A percentile compares a stretch with the other conserved stretches of the same genome.
These are phyloP conservation scores for Penicillium riverlandense DNA, from an alignment of 495 filamentous ascomycete species.

Conservation along the genomic window DNA sequence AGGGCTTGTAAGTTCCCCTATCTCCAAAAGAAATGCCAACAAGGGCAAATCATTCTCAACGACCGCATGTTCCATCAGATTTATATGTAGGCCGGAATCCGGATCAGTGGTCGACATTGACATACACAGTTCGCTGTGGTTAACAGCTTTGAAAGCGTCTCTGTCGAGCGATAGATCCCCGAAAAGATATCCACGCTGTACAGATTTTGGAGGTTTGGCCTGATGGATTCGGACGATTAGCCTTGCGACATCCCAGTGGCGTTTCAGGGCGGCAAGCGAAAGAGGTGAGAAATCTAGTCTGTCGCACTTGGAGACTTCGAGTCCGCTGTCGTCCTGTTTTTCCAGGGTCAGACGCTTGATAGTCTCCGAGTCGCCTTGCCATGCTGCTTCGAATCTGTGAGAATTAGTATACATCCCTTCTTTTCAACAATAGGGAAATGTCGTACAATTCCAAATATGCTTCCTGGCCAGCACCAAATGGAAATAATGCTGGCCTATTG, in stretches of 20 bases:
- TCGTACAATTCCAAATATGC: conserved; percentile 50
- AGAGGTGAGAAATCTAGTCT: conserved; percentile 44
- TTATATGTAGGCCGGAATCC: neutral
- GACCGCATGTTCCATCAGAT: conserved; percentile 29
- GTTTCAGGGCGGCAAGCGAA: conserved; percentile 54
- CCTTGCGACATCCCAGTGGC: conserved; percentile 53
- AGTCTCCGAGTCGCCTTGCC: conserved; percentile 54
- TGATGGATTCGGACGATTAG: conserved; percentile 58
- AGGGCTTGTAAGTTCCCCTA: conserved; percentile 18
- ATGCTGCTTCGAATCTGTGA: conserved; percentile 59
- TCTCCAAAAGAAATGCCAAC: conserved; percentile 38
- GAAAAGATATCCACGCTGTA: conserved; percentile 37
- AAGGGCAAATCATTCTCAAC: conserved; percentile 28
- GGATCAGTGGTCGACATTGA: conserved; percentile 9
- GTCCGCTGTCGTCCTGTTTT: conserved; percentile 28
- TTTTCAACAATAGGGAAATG: neutral
- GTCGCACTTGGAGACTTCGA: conserved; percentile 55
- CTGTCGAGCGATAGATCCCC: conserved; percentile 23
- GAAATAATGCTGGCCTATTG: conserved; percentile 11
- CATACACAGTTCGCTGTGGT: conserved; percentile 31
- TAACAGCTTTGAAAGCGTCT: conserved; percentile 36
- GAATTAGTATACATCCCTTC: neutral
- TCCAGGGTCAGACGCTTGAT: conserved; percentile 42
- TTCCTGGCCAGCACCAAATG: conserved; percentile 36
- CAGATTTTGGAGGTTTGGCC: conserved; percentile 46